These are phyloP conservation scores for Cladosporium sp. DNA, from an alignment of 2,329 filamentous ascomycete species.

Conservation along the genomic window DNA sequence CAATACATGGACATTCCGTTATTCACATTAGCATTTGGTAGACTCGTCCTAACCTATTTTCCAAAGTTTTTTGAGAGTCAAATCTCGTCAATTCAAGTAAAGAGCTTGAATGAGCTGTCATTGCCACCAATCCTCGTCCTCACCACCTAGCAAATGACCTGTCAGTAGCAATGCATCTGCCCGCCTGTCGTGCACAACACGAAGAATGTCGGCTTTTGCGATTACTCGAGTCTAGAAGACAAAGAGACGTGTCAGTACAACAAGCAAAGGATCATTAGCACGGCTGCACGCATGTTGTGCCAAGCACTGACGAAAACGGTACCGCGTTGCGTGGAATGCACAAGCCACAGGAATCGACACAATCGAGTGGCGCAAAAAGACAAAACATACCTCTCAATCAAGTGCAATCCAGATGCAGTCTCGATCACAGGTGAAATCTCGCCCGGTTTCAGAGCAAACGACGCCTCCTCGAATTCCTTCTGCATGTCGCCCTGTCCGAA, in stretches of 20 bases:
- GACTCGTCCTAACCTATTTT: background rate
- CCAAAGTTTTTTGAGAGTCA: slow-evolving; percentile 2
- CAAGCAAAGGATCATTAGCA: slow-evolving; percentile 9
- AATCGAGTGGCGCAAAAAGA: slow-evolving; percentile 11
- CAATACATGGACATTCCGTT: background rate
- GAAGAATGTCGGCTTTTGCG: slow-evolving; percentile 6
- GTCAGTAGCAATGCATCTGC: slow-evolving; percentile 9
- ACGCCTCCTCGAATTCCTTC: slow-evolving; percentile 95
- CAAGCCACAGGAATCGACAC: background rate
- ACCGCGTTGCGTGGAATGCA: slow-evolving; percentile 9
- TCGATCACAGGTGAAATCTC: slow-evolving; percentile 86
- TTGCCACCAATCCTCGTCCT: background rate
- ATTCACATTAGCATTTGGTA: slow-evolving; percentile 21
- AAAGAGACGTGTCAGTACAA: slow-evolving; percentile 22
- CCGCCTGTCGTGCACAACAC: slow-evolving; percentile 17
- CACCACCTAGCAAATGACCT: slow-evolving; percentile 16
- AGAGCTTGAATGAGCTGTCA: background rate
- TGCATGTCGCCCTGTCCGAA: slow-evolving; percentile 97
- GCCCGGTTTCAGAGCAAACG: slow-evolving; percentile 84
- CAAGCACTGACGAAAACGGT: slow-evolving; percentile 7
- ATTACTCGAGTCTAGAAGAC: slow-evolving; percentile 23
- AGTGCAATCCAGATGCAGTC: slow-evolving; percentile 89
- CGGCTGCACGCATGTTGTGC: slow-evolving; percentile 14
- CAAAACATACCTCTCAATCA: slow-evolving; percentile 81
- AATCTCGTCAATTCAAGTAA: background rate